Base-by-base conservation (phyloP, 306 rosid genomes). In the Delonix regia region DNA sequence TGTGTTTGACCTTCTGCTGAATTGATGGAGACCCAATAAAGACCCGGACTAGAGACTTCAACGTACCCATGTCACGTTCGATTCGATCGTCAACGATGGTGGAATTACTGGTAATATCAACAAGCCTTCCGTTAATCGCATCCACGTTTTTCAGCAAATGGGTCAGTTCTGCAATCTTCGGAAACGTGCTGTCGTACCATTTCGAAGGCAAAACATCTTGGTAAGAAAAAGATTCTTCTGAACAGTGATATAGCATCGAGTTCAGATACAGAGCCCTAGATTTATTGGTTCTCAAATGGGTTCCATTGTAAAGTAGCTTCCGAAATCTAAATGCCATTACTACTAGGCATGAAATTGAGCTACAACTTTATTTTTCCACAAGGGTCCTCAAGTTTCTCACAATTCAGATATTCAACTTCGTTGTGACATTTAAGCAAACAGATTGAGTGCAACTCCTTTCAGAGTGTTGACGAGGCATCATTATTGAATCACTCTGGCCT, bases 11-110 rank as follows among this genome's bases (percentile, higher is more conserved):
- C 30, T 59, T 81, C 38, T 51, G 79, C 84, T 87, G 98, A 73
- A 74, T 79, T 36, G 70, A 57, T 13, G 88, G 86, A 60, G 93
- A 91, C 65, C 93, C 99, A 78, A 93, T 63, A 69, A 87, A 90
- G 53, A 55, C 77, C 63, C 96, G 86, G 8, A 81, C 93, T 81
- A 90, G 89, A 9, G 94, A 87, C 88, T 91, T 91, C 36, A 91
- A 90, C 9, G 79, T 75, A 51, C 22, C 77, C 91, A 91, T 87
- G 27, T 82, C 86, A 22, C 77, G 82, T 82, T 85, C 89, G 48
- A 81, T 72, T 3, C 74, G 80, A 18, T 83, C 88, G 67, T 85
- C 85, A 53, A 82, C 64, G 71, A 95, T 63, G 69, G 85, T 55
- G 27, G 97, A 82, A 82, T 86, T 89, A 51, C 69, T 85, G 42